These are phyloP conservation scores for Nicotiana tabacum DNA, from an alignment of 257 asterid genomes.

Conservation along the genomic window DNA sequence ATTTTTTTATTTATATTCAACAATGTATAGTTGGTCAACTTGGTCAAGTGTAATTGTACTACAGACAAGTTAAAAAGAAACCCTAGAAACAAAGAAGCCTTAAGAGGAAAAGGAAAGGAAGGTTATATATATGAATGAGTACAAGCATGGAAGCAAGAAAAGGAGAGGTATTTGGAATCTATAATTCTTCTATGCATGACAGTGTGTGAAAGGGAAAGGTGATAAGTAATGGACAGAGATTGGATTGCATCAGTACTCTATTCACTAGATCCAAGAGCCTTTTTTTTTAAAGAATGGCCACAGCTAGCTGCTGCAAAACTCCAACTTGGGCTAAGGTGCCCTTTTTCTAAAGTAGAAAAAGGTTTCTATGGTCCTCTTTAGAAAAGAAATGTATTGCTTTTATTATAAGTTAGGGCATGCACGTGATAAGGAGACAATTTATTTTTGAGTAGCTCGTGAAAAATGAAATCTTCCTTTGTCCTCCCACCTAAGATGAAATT, in stretches of 20 bases:
- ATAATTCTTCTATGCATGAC: background rate
- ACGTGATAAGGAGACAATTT: background rate
- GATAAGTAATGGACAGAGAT: background rate
- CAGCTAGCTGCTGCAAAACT: background rate
- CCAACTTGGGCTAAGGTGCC: conserved; percentile 11
- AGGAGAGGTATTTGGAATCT: conserved; percentile 8
- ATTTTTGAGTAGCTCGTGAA: background rate
- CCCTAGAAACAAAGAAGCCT: background rate
- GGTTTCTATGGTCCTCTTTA: background rate
- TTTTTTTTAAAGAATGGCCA: conserved; percentile 5
- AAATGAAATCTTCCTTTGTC: background rate
- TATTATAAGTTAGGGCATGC: background rate
- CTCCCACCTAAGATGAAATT: background rate
- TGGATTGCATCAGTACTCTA: conserved; percentile 5
- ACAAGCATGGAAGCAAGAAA: conserved; percentile 3
- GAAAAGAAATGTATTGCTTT: background rate
- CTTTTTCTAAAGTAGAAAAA: background rate
- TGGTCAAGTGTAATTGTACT: background rate
- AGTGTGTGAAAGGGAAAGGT: conserved; percentile 11
- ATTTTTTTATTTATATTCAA: background rate
- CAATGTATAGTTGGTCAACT: background rate
- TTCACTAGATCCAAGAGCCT: conserved; percentile 25
- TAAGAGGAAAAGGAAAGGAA: background rate
- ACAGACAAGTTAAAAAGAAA: conserved; percentile 2
- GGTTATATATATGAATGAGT: background rate